Conservation (phyloP, 192 early-diverging fungal species). For the Funneliformis mosseae region DNA sequence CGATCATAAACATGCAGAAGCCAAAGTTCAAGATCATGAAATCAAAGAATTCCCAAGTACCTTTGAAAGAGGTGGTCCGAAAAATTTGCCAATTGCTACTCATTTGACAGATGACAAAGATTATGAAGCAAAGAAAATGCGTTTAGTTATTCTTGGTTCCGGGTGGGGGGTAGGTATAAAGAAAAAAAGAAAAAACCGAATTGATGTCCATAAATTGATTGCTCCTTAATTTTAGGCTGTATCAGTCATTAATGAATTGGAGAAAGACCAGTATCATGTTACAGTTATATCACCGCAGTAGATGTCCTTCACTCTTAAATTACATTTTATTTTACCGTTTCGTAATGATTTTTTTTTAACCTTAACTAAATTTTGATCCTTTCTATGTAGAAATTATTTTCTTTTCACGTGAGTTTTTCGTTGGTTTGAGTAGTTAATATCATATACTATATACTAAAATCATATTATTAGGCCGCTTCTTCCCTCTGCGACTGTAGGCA, state of each 20-base stretch:
- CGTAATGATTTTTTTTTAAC: not conserved
- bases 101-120: constrained; percentile 46
- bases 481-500: constrained; percentile 55
- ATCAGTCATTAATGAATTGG: constrained; percentile 52
- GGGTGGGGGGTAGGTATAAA: constrained; percentile 54
- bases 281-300: constrained; percentile 52
- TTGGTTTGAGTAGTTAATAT: not conserved
- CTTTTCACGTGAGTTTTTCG: constrained; percentile 49
- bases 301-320: constrained; percentile 18
- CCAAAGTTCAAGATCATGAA: constrained; percentile 1
- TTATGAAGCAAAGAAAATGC: constrained; percentile 44
- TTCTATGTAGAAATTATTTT: constrained; percentile 52
- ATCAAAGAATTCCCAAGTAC: not conserved
- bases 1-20: not conserved
- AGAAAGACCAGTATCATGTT: constrained; percentile 57
- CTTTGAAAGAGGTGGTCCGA: constrained; percentile 46
- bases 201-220: not conserved
- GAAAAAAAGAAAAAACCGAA: too few species aligned
- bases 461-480: constrained; percentile 36
- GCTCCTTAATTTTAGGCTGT: constrained; percentile 39
- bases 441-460: not conserved
- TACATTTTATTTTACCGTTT: not conserved
- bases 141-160: constrained; percentile 56
- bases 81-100: constrained; percentile 49
- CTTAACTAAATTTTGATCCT: not conserved